Base-by-base conservation (phyloP, 306 rosid species). In the Morella rubra region DNA sequence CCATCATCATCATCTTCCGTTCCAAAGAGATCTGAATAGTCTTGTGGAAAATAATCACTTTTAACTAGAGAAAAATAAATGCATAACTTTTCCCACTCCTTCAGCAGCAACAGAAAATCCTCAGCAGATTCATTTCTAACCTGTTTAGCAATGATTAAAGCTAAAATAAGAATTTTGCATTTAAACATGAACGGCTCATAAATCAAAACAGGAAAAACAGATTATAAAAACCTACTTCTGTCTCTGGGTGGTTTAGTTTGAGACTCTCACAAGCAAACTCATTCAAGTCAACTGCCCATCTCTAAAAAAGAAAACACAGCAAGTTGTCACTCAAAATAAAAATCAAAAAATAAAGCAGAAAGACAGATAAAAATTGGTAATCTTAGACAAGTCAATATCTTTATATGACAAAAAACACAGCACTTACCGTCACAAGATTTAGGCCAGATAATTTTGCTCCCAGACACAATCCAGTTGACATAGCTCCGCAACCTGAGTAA, bases 401-500 rank as follows among this genome's bases (percentile, higher is more conserved):
- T 12, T 32, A 52, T 1, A 5, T 32, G 44, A 4, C 37, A 46
- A 12, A 40, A 59, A 7, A 71, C 8, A 56, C 32, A 41, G 3
- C 67, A 74, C 93, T 76, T 83, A 93, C 98, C 0, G 98, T 91
- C 19, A 89, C 93, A 73, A 91, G 88, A 51, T 93, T 90, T 56
- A 92, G 54, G 15, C 89, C 81, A 8, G 89, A 81, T 60, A 87
- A 73, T 3, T 65, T 69, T 51, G 90, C 97, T 16, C 98, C 98
- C 24, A 87, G 86, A 71, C 97, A 90, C 22, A 93, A 81, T 18
- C 98, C 98, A 16, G 96, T 93, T 14, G 97, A 93, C 98, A 93
- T 93, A 1, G 93, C 98, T 11, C 98, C 98, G 65, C 98, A 93
- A 52, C 97, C 98, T 24, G 90, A 86, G 65, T 93, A 93, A 54